Conservation (phyloP, 192 early-diverging fungal species). For the Backusella psychrophila region DNA sequence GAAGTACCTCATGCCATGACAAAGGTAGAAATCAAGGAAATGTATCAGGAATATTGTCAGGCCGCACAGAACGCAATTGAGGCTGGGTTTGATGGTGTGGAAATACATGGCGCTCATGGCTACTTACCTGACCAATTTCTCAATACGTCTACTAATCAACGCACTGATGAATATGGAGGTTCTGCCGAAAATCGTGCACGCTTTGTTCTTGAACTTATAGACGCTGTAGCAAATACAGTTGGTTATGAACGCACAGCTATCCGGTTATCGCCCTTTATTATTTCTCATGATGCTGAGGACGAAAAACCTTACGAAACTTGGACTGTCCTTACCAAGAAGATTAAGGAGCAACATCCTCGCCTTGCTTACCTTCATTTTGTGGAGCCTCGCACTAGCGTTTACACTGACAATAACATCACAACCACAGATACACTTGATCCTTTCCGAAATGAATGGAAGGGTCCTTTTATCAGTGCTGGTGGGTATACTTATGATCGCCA, state of each 20-base stretch:
- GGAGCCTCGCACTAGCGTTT: slow-evolving; percentile 10
- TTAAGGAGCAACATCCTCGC: slow-evolving; percentile 22
- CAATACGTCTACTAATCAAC: slow-evolving; percentile 71
- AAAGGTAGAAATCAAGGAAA: neutral
- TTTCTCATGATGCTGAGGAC: slow-evolving; percentile 21
- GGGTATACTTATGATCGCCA: slow-evolving; percentile 14
- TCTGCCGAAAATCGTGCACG: slow-evolving; percentile 21
- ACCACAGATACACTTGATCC: neutral
- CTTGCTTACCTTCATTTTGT: slow-evolving; percentile 33
- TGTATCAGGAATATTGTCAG: slow-evolving; percentile 2
- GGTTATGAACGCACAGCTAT: slow-evolving; percentile 25
- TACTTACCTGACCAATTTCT: slow-evolving; percentile 82
- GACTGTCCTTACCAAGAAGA: slow-evolving; percentile 6
- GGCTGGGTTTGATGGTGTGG: slow-evolving; percentile 86
- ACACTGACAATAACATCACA: neutral
- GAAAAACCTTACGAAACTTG: slow-evolving; percentile 20
- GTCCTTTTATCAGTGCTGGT: slow-evolving; percentile 21
- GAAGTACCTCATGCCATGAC: slow-evolving; percentile 19
- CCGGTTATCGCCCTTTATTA: slow-evolving; percentile 25
- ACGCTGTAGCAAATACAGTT: slow-evolving; percentile 13
- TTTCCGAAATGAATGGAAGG: slow-evolving; percentile 15
- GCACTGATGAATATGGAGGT: slow-evolving; percentile 51
- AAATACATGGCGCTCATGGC: slow-evolving; percentile 89
- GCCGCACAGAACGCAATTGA: slow-evolving; percentile 69
- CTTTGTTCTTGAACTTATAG: slow-evolving; percentile 16